These are phyloP conservation scores for Plectosphaerella cucumerina DNA, from an alignment of 2,329 filamentous ascomycete genomes.

Conservation along the genomic window DNA sequence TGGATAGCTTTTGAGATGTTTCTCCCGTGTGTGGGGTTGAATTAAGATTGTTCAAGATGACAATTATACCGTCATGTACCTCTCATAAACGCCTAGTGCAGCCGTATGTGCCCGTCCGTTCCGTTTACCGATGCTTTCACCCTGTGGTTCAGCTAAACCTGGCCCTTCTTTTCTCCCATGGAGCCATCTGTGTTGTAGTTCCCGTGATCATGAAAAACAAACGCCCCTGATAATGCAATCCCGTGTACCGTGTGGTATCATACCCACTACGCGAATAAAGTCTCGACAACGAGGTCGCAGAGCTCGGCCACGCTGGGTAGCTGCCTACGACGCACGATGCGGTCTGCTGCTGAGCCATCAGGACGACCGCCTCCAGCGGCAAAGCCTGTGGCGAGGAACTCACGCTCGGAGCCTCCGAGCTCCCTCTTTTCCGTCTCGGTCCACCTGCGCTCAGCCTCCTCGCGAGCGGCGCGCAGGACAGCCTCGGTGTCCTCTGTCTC, in stretches of 20 bases:
- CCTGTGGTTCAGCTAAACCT: too few relatives aligned
- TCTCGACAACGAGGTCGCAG: constrained; percentile 42
- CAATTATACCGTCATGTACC: too few relatives aligned
- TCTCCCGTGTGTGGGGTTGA: too few relatives aligned
- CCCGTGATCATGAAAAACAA: too few relatives aligned
- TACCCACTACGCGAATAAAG: constrained; percentile 23
- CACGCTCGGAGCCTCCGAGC: constrained; percentile 50
- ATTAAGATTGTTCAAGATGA: too few relatives aligned
- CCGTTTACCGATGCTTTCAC: too few relatives aligned
- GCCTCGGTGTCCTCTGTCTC: constrained; percentile 70
- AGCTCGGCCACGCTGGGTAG: constrained; percentile 35
- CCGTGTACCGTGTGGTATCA: too few relatives aligned
- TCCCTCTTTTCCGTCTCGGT: constrained; percentile 58
- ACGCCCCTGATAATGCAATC: too few relatives aligned
- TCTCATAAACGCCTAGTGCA: not conserved
- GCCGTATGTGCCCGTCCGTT: not conserved
- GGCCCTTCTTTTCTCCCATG: too few relatives aligned
- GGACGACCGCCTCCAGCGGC: constrained; percentile 16
- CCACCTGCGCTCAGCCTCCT: constrained; percentile 70
- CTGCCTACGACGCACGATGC: constrained; percentile 24
- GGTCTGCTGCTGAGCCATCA: constrained; percentile 23
- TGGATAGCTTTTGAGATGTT: too few relatives aligned
- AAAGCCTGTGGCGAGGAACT: constrained; percentile 52
- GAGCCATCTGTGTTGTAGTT: too few relatives aligned
- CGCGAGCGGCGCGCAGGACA: constrained; percentile 63